Conservation (phyloP, 2,329 filamentous ascomycete species). For the Didymella lethalis region DNA sequence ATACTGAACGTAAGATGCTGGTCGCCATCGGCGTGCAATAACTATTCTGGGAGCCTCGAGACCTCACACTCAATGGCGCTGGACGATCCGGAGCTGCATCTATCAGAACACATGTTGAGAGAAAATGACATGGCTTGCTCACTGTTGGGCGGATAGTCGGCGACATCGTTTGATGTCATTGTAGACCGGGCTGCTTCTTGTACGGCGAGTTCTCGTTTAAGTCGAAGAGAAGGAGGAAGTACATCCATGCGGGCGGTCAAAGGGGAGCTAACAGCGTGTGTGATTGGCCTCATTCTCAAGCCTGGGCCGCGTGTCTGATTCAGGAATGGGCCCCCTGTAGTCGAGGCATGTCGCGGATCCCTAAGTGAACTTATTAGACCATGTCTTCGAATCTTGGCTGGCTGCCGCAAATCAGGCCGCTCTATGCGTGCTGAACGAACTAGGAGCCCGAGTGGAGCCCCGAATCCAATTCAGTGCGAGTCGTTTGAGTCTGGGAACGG, state of each 20-base stretch:
- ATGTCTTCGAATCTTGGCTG: neutral
- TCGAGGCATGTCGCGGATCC: constrained; percentile 5
- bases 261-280: neutral
- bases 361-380: constrained; percentile 9
- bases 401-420: constrained; percentile 1
- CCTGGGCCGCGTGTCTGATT: constrained; percentile 1
- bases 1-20: constrained; percentile 20
- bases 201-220: constrained; percentile 6
- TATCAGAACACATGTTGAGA: neutral
- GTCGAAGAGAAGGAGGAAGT: constrained; percentile 9
- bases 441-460: neutral
- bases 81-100: constrained; percentile 39
- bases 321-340: constrained; percentile 1
- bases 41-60: constrained; percentile 17
- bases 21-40: constrained; percentile 5
- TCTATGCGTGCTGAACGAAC: neutral
- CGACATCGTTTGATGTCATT: neutral
- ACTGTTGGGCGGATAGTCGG: constrained; percentile 17
- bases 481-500: neutral
- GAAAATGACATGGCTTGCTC: neutral
- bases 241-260: constrained; percentile 9
- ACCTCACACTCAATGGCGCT: constrained; percentile 32
- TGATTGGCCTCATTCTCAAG: neutral
- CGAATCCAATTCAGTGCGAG: neutral
- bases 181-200: constrained; percentile 5